Conservation (phyloP, 164 flowering plant genomes). For the Aristolochia californica region DNA sequence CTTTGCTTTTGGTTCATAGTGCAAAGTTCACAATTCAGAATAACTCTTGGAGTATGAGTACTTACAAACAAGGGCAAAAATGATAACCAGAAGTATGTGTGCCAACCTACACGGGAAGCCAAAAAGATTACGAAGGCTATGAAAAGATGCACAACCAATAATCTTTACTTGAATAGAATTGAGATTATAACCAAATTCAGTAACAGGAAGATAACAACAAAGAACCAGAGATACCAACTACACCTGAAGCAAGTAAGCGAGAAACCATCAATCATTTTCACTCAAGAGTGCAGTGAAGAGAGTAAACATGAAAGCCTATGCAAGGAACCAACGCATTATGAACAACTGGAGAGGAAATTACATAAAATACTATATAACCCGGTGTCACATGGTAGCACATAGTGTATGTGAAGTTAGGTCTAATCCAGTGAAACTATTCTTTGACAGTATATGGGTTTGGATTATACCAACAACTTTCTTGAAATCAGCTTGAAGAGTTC, state of each 20-base stretch:
- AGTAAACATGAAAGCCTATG: neutral
- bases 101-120: constrained; percentile 67
- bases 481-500: constrained; percentile 83
- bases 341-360: too few relatives aligned
- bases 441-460: too few relatives aligned
- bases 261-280: neutral
- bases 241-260: constrained; percentile 18
- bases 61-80: constrained; percentile 81
- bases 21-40: neutral
- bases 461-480: constrained; percentile 84
- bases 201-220: constrained; percentile 75
- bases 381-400: too few relatives aligned
- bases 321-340: neutral
- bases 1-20: too few relatives aligned
- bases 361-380: too few relatives aligned
- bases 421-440: too few relatives aligned
- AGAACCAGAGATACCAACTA: constrained; percentile 97
- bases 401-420: too few relatives aligned
- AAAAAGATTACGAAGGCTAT: neutral
- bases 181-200: constrained; percentile 33
- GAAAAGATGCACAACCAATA: neutral
- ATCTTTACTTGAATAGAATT: neutral
- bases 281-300: neutral
- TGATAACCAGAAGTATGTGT: constrained; percentile 90
- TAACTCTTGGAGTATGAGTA: constrained; percentile 6